These are phyloP conservation scores for Alternaria panax DNA, from an alignment of 2,329 filamentous ascomycete genomes.

Conservation along the genomic window DNA sequence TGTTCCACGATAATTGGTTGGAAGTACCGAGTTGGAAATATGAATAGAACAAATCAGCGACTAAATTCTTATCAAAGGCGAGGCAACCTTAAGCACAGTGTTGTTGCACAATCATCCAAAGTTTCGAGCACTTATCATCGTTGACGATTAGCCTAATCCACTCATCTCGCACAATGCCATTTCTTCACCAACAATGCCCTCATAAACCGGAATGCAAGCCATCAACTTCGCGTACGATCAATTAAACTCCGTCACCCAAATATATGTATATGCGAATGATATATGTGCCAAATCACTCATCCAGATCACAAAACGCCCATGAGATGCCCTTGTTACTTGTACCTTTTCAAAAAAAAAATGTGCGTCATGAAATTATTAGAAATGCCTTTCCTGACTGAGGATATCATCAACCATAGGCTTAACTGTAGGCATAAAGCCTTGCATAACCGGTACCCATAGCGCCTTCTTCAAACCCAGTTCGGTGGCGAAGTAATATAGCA, in stretches of 20 bases:
- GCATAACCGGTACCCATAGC: slow-evolving; percentile 30
- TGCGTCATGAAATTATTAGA: neutral
- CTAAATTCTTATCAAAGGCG: too few species aligned
- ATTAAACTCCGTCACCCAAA: neutral
- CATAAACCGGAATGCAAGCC: neutral
- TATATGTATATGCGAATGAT: neutral
- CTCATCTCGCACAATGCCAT: neutral
- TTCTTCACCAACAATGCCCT: neutral
- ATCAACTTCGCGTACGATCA: neutral
- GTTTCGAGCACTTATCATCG: neutral
- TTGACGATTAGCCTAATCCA: neutral
- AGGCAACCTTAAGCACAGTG: too few species aligned
- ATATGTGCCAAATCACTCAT: neutral
- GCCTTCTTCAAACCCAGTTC: slow-evolving; percentile 41
- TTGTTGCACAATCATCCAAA: neutral
- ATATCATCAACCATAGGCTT: slow-evolving; percentile 26
- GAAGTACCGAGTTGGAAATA: too few species aligned
- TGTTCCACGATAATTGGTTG: too few species aligned
- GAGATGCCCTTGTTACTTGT: slow-evolving; percentile 3
- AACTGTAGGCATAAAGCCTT: slow-evolving; percentile 25
- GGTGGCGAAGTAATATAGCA: slow-evolving; percentile 33
- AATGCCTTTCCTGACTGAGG: slow-evolving; percentile 9
- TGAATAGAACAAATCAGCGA: too few species aligned
- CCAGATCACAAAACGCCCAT: neutral
- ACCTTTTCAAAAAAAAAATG: neutral